phyloP scores from a whole-genome alignment of 768 basidiomycete genomes.

The Serpula lacrymans region DNA sequence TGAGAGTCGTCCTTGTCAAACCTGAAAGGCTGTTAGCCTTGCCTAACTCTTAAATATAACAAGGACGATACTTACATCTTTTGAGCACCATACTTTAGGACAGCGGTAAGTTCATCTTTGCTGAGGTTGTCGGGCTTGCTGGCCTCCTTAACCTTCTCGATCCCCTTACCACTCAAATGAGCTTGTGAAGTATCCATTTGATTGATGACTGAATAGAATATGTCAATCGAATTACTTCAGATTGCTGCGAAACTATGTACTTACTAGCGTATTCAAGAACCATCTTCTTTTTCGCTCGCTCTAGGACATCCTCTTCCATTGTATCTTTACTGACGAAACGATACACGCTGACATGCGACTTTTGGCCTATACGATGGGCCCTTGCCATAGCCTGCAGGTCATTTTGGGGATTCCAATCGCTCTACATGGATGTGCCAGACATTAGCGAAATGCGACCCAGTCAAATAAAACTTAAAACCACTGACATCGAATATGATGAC shows the following conservation, averaged over 20 bases:
- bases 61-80: conserved; percentile 66
- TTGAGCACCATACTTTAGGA: conserved; percentile 97
- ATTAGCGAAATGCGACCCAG: neutral
- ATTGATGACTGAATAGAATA: conserved; percentile 81
- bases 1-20: conserved; percentile 96
- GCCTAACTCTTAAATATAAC: conserved; percentile 4
- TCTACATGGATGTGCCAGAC: conserved; percentile 42
- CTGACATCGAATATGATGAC: conserved; percentile 98
- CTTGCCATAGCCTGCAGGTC: conserved; percentile 99
- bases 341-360: conserved; percentile 97
- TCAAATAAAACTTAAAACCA: conserved; percentile 14
- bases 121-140: conserved; percentile 81
- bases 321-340: conserved; percentile 99
- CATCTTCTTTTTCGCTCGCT: conserved; percentile 99
- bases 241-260: conserved; percentile 37
- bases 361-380: conserved; percentile 98
- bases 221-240: neutral
- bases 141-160: conserved; percentile 56
- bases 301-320: conserved; percentile 98
- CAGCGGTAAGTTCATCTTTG: conserved; percentile 95
- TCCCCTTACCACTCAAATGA: conserved; percentile 81
- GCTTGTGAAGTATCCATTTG: conserved; percentile 99
- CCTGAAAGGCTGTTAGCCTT: conserved; percentile 38
- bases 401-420: conserved; percentile 98
- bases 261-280: conserved; percentile 97